A percentile compares a stretch with the other conserved stretches of the same genome.
Evolutionary conservation across 441 rosid species (phyloP).

Genomic region (Eutrema salsugineum): DNA sequence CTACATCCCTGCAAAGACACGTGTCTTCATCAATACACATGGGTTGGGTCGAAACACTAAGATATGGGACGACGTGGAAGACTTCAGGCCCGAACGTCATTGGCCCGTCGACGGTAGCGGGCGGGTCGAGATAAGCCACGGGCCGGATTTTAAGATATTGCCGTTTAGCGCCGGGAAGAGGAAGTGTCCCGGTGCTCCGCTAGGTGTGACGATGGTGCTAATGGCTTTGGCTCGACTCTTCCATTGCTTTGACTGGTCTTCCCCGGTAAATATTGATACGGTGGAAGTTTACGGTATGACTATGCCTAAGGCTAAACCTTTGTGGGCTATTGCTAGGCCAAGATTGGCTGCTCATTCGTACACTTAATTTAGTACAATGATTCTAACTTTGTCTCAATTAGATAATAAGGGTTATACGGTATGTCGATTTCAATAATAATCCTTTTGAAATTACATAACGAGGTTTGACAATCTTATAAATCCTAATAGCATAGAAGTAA

Average conservation of each 20-base stretch:
- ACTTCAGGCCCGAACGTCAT: slow-evolving; percentile 82
- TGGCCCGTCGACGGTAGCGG: slow-evolving; percentile 46
- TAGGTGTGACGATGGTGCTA: slow-evolving; percentile 78
- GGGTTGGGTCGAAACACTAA: slow-evolving; percentile 75
- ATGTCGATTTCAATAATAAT: not conserved
- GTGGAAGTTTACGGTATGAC: slow-evolving; percentile 87
- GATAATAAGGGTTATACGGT: not conserved
- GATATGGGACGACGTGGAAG: slow-evolving; percentile 65
- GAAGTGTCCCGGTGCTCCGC: slow-evolving; percentile 91
- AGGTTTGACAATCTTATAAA: not conserved
- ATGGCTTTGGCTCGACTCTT: slow-evolving; percentile 86
- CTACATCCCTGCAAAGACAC: slow-evolving; percentile 73
- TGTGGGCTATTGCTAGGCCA: slow-evolving; percentile 59
- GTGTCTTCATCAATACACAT: slow-evolving; percentile 89
- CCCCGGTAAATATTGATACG: slow-evolving; percentile 55
- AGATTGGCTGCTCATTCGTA: slow-evolving; percentile 56
- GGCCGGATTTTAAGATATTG: slow-evolving; percentile 75
- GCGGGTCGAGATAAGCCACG: slow-evolving; percentile 90
- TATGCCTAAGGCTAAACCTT: slow-evolving; percentile 82
- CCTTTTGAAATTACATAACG: not conserved
- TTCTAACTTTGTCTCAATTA: not conserved
- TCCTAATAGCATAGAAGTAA: not conserved
- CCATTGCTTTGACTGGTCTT: slow-evolving; percentile 77
- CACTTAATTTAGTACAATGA: slow-evolving; percentile 16
- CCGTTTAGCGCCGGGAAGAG: slow-evolving; percentile 93